Conservation (phyloP, 345 rosid genomes). For the Syzygium grande region DNA sequence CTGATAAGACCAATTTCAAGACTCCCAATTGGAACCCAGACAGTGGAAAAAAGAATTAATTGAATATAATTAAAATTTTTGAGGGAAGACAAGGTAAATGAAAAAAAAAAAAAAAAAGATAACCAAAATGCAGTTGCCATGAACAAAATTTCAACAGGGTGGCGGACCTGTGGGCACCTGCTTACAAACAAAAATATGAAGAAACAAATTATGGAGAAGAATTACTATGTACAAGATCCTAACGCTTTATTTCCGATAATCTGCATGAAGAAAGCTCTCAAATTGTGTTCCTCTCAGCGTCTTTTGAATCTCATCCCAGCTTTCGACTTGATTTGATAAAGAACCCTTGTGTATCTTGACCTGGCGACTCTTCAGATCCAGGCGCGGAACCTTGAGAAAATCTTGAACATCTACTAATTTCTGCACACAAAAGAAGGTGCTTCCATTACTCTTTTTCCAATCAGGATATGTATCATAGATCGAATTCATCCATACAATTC, state of each 20-base stretch:
- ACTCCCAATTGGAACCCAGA: background rate
- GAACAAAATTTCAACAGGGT: slow-evolving; percentile 38
- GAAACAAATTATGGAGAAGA: background rate
- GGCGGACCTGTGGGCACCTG: slow-evolving; percentile 17
- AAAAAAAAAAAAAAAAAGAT: background rate
- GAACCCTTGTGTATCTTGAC: slow-evolving; percentile 92
- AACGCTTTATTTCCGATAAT: slow-evolving; percentile 34
- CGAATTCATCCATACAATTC: background rate
- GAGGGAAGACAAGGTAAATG: background rate
- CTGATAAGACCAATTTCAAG: background rate
- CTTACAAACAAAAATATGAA: slow-evolving; percentile 6
- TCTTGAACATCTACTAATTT: slow-evolving; percentile 67
- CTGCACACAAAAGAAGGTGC: slow-evolving; percentile 21
- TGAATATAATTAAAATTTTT: slow-evolving; percentile 13
- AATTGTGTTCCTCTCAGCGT: slow-evolving; percentile 60
- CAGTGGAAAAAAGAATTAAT: slow-evolving; percentile 37
- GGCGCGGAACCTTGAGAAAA: slow-evolving; percentile 75
- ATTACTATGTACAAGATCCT: background rate
- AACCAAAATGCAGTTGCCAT: background rate
- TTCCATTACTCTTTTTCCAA: background rate
- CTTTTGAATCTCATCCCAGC: slow-evolving; percentile 67
- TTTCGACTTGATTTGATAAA: slow-evolving; percentile 53
- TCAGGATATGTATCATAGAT: background rate
- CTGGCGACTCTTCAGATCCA: slow-evolving; percentile 70
- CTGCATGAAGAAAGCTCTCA: slow-evolving; percentile 44